Conservation (phyloP, 306 rosid species). For the Quercus parvula region DNA sequence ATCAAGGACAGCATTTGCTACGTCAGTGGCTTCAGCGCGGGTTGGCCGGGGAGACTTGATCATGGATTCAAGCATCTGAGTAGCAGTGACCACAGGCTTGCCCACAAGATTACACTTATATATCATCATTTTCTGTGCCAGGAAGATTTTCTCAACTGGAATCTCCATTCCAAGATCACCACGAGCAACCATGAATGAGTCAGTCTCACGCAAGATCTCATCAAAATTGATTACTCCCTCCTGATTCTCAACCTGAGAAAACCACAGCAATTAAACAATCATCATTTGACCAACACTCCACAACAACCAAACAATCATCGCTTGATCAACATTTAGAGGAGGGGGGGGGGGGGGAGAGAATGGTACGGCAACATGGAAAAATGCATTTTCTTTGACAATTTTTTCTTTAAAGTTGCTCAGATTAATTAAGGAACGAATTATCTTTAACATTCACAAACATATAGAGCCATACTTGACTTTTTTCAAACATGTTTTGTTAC, state of each 20-base stretch:
- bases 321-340: background rate
- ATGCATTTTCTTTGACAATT: background rate
- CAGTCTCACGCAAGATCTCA: conserved; percentile 93
- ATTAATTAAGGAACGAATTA: no score
- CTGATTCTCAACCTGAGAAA: conserved; percentile 85
- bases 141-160: conserved; percentile 92
- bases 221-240: conserved; percentile 97
- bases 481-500: no score
- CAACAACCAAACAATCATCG: conserved; percentile 18
- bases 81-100: conserved; percentile 96
- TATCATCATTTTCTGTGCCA: conserved; percentile 98
- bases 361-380: background rate
- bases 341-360: background rate
- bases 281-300: conserved; percentile 16
- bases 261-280: conserved; percentile 22
- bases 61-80: conserved; percentile 99
- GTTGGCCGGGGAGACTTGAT: conserved; percentile 96
- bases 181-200: conserved; percentile 97
- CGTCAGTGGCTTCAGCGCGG: conserved; percentile 96
- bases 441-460: no score
- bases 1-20: conserved; percentile 92
- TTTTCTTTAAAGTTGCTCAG: no score
- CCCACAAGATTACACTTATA: conserved; percentile 95
- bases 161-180: conserved; percentile 99
- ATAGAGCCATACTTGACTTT: no score